Percentiles rank a stretch among this genome's conserved stretches.
Evolutionary conservation across 371 early-diverging fungal species (phyloP).

Genomic region (Mucor sp.): DNA sequence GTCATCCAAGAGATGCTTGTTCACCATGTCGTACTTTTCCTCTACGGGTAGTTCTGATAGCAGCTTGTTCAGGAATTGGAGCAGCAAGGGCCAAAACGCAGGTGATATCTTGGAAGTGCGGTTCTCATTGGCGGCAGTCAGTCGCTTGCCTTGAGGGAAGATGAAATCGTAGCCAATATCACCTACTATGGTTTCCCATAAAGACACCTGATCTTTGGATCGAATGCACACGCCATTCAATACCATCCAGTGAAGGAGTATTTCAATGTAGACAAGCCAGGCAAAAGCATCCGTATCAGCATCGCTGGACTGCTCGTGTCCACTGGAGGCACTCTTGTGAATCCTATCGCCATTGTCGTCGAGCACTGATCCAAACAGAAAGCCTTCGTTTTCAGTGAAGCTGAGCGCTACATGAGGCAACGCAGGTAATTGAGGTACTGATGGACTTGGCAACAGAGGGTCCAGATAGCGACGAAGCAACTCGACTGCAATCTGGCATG

Average conservation of each 20-base stretch:
- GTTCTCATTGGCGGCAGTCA: background rate
- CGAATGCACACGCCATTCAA: conserved; percentile 35
- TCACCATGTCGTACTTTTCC: conserved; percentile 34
- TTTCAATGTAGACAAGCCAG: conserved; percentile 45
- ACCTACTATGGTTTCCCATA: conserved; percentile 40
- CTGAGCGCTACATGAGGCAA: conserved; percentile 20
- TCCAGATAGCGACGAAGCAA: conserved; percentile 29
- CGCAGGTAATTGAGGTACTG: conserved; percentile 21
- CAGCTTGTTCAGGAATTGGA: conserved; percentile 35
- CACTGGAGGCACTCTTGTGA: background rate
- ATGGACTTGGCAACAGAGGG: conserved; percentile 4
- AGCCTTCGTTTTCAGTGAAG: conserved; percentile 12
- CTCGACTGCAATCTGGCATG: conserved; percentile 40
- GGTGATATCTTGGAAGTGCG: conserved; percentile 22
- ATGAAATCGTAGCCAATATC: conserved; percentile 21
- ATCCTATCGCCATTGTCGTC: background rate
- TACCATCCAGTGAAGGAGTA: conserved; percentile 51
- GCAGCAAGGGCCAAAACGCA: conserved; percentile 42
- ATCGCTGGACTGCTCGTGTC: background rate
- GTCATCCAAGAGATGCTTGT: conserved; percentile 36
- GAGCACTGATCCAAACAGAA: conserved; percentile 23
- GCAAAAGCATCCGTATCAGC: conserved; percentile 13
- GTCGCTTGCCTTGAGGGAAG: background rate
- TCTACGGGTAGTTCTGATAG: conserved; percentile 32
- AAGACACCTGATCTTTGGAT: background rate